Percentiles rank a stretch among this genome's conserved stretches.
Conservation (phyloP, 768 basidiomycete species). For the Trametopsis cervina region DNA sequence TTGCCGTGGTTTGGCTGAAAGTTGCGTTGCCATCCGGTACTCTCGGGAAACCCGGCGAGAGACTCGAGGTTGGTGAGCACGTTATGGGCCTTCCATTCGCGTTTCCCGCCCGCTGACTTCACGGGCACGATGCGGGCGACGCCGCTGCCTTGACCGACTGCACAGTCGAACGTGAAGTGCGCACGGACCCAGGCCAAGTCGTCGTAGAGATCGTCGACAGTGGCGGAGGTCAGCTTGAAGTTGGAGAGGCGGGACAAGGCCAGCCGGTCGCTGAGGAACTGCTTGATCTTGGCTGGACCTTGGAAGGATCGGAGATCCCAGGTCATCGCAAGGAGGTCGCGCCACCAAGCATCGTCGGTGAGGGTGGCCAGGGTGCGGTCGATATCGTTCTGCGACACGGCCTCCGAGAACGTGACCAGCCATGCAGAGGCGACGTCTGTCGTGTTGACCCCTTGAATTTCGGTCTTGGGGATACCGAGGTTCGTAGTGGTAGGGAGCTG, state of each 20-base stretch:
- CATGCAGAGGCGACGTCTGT: conserved; percentile 14
- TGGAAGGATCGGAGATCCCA: conserved; percentile 47
- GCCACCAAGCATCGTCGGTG: conserved; percentile 11
- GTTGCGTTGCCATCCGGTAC: conserved; percentile 37
- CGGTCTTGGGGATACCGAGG: neutral
- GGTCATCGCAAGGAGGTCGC: conserved; percentile 25
- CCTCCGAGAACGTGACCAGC: conserved; percentile 16
- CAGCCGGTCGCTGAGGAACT: conserved; percentile 33
- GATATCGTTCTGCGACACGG: conserved; percentile 9
- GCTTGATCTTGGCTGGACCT: conserved; percentile 27
- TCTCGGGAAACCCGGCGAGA: conserved; percentile 46
- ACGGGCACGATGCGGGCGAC: conserved; percentile 49
- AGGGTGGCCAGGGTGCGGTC: conserved; percentile 7
- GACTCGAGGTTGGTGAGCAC: conserved; percentile 54
- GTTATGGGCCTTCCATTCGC: conserved; percentile 52
- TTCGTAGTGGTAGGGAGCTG: neutral
- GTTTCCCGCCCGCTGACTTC: conserved; percentile 17
- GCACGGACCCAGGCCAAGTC: conserved; percentile 53
- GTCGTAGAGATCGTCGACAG: conserved; percentile 35
- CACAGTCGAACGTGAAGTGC: conserved; percentile 49
- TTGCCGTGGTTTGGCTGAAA: conserved; percentile 39
- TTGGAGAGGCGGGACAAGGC: conserved; percentile 11
- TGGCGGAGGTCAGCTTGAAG: conserved; percentile 23
- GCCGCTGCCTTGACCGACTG: conserved; percentile 41
- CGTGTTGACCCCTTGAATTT: neutral